Conservation (phyloP, 2,329 filamentous ascomycete genomes). For the Nannizziopsis barbatae region DNA sequence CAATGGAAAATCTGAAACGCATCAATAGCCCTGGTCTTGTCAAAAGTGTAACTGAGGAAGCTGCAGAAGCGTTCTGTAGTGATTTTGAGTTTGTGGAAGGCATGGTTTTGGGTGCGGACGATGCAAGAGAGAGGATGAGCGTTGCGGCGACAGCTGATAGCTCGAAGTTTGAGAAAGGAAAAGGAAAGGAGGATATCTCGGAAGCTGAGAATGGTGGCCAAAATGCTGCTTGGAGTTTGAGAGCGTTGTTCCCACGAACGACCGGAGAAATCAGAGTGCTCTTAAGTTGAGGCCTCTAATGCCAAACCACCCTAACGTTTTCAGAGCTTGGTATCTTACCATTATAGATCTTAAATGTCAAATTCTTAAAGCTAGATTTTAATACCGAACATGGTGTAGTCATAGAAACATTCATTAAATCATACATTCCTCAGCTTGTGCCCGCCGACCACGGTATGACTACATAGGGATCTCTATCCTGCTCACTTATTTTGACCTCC, state of each 20-base stretch:
- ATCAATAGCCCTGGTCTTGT: conserved; percentile 62
- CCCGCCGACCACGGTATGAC: conserved; percentile 41
- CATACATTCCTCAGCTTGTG: neutral
- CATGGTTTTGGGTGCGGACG: conserved; percentile 49
- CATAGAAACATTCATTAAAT: no score
- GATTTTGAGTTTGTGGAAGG: conserved; percentile 66
- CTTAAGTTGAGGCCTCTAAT: conserved; percentile 38
- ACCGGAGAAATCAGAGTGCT: conserved; percentile 53
- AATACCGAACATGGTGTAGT: neutral
- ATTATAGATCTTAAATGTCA: neutral
- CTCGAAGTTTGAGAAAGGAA: conserved; percentile 16
- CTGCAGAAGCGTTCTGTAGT: conserved; percentile 69
- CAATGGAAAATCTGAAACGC: conserved; percentile 64
- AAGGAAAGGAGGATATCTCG: conserved; percentile 23
- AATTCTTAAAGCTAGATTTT: neutral
- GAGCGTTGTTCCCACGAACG: conserved; percentile 52
- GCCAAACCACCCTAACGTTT: neutral
- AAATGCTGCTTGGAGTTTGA: conserved; percentile 29
- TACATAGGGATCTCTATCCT: conserved; percentile 78
- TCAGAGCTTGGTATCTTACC: neutral
- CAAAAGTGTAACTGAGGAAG: conserved; percentile 67
- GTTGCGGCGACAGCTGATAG: conserved; percentile 23
- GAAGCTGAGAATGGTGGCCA: conserved; percentile 21
- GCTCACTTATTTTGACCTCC: conserved; percentile 62
- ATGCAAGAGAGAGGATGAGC: conserved; percentile 32